phyloP scores from a whole-genome alignment of 2,329 filamentous ascomycete species.

The Fusarium siculi region DNA sequence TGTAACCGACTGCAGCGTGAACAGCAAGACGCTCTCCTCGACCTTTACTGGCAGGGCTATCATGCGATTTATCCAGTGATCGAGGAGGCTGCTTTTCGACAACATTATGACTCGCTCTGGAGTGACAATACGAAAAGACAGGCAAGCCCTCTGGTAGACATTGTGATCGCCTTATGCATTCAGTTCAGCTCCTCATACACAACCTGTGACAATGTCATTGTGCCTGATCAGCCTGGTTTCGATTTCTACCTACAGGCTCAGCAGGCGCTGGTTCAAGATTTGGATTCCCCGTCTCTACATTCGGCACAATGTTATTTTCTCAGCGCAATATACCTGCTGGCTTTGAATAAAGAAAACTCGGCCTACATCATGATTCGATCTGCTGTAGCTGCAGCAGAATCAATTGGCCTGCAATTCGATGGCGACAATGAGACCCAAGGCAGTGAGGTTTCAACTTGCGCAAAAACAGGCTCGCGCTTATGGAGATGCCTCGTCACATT shows the following conservation, averaged over 20 bases:
- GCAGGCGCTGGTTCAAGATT: constrained; percentile 51
- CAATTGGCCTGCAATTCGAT: constrained; percentile 31
- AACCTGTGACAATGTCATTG: constrained; percentile 33
- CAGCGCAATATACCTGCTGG: constrained; percentile 55
- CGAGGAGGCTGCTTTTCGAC: constrained; percentile 36
- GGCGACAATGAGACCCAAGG: background rate
- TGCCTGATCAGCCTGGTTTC: constrained; percentile 56
- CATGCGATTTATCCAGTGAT: constrained; percentile 54
- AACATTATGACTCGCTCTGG: constrained; percentile 42
- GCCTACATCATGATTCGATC: constrained; percentile 32
- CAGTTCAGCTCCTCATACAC: constrained; percentile 54
- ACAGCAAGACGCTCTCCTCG: constrained; percentile 60
- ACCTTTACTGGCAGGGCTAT: constrained; percentile 60
- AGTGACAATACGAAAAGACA: constrained; percentile 44
- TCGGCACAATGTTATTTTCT: constrained; percentile 61
- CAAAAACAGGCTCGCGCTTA: background rate
- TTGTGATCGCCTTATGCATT: constrained; percentile 62
- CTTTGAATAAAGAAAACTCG: constrained; percentile 25
- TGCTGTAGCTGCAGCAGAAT: constrained; percentile 29
- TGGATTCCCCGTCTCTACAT: constrained; percentile 57
- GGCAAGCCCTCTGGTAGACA: constrained; percentile 62
- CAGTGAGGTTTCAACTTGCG: background rate
- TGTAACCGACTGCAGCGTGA: constrained; percentile 46
- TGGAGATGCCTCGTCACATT: constrained; percentile 38
- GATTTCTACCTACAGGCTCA: constrained; percentile 57